These are phyloP conservation scores for Debaryomyces robertsiae DNA, from an alignment of 1,139 yeast species.

Conservation along the genomic window DNA sequence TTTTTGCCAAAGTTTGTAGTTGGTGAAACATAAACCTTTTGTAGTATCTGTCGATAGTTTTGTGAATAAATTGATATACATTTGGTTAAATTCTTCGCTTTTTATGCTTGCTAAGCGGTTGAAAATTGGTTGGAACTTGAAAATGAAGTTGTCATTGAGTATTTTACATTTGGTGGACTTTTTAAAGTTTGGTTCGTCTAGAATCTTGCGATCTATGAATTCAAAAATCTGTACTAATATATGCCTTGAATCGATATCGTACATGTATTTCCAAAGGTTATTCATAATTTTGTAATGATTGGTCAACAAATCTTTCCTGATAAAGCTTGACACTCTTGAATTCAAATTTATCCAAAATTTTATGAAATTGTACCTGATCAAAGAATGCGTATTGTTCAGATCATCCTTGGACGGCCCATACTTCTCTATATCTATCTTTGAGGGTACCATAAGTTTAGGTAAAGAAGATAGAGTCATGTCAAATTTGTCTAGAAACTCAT, in stretches of 20 bases:
- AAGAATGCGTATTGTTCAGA: conserved; percentile 31
- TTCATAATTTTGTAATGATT: conserved; percentile 61
- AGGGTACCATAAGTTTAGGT: conserved; percentile 62
- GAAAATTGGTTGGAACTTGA: conserved; percentile 58
- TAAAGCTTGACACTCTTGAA: conserved; percentile 47
- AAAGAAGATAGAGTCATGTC: conserved; percentile 66
- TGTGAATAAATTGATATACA: conserved; percentile 52
- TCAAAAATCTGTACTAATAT: conserved; percentile 44
- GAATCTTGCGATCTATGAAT: conserved; percentile 52
- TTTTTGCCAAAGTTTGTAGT: conserved; percentile 57
- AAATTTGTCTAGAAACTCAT: conserved; percentile 62
- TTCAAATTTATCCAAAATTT: conserved; percentile 62
- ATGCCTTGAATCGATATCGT: conserved; percentile 53
- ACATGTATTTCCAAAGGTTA: conserved; percentile 64
- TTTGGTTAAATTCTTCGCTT: conserved; percentile 26
- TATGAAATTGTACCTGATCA: conserved; percentile 60
- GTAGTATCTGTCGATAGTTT: conserved; percentile 53
- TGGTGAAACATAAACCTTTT: conserved; percentile 64
- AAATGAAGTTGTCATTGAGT: conserved; percentile 75
- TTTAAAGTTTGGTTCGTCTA: conserved; percentile 62
- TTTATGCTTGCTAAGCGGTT: conserved; percentile 29
- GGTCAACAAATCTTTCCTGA: conserved; percentile 62
- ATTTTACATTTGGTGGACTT: conserved; percentile 73
- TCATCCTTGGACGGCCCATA: conserved; percentile 15
- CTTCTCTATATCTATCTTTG: conserved; percentile 44